Evolutionary conservation across 257 asterid species (phyloP), one percentile per base, ranked within the genome.

Genomic region (Paraleonurus japonicus): DNA sequence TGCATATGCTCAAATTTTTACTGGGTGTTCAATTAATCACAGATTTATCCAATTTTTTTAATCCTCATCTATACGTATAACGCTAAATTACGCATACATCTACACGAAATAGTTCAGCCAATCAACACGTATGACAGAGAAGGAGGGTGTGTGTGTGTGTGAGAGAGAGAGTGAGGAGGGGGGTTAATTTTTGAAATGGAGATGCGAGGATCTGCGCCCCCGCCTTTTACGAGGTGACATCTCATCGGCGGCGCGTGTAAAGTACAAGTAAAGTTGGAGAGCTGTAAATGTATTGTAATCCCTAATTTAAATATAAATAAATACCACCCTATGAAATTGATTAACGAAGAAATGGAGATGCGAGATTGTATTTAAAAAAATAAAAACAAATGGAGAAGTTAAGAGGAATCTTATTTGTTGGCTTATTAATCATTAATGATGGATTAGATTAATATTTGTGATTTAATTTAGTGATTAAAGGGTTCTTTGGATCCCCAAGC

Each of bases 211-310:
- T 73, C 71, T 64, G 79, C 73, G 81, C 75, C 78, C 82, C 84
- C 81, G 79, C 85, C 84, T 10, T 77, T 84, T 70, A 59, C 82
- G 85, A 79, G 79, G 75, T 55, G 80, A 41, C 84, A 76, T 69
- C 50, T 16, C 48, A 2, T 55, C 59, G 72, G 35, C 75, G 77
- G 79, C 81, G 75, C 79, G 77, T 76, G 75, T 10, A 51, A 6
- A 2, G 37, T 20, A 69, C 78, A 30, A 15, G 19, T 32, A 3
- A 28, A 28, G 67, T 19, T 67, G 62, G 61, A 45, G 67, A 54
- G 48, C 48, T n/a, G n/a, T n/a, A n/a, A n/a, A n/a, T n/a, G n/a
- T n/a, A n/a, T n/a, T 64, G 59, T 63, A 16, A 41, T n/a, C 6
- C 8, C 3, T 16, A 16, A n/a, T n/a, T 5, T 48, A 13, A 15